Percentiles rank a stretch among this genome's conserved stretches.
These are phyloP conservation scores for Cryptococcus sp. DNA, from an alignment of 1,284 basidiomycete genomes.

Conservation along the genomic window DNA sequence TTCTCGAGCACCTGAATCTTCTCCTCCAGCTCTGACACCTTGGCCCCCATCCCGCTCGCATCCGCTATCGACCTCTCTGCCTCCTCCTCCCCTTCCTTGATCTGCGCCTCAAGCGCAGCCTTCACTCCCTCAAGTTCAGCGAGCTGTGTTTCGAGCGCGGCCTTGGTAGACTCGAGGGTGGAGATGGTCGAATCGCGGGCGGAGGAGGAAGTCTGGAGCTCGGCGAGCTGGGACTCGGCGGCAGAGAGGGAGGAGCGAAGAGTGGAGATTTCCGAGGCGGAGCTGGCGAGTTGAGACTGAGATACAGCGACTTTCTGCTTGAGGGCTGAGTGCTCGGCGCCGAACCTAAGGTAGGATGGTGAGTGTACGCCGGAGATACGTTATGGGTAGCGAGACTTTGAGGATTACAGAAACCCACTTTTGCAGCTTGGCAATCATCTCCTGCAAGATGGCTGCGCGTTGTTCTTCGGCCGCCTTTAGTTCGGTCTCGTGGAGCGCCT, in stretches of 20 bases:
- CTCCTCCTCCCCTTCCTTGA: conserved; percentile 27
- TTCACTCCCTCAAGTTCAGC: conserved; percentile 14
- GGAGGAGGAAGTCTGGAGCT: neutral
- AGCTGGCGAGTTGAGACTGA: conserved; percentile 4
- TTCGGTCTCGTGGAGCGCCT: conserved; percentile 15
- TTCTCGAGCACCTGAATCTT: conserved; percentile 23
- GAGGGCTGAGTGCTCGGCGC: conserved; percentile 14
- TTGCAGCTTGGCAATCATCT: conserved; percentile 14
- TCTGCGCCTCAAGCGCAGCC: conserved; percentile 19
- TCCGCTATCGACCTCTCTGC: conserved; percentile 24
- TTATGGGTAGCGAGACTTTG: neutral
- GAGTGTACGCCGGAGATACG: neutral
- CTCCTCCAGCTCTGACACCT: conserved; percentile 23
- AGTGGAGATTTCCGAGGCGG: conserved; percentile 1
- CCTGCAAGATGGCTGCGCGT: neutral
- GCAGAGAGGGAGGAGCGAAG: conserved; percentile 3
- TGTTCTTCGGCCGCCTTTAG: conserved; percentile 16
- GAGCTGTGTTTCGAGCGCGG: conserved; percentile 12
- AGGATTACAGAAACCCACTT: conserved; percentile 7
- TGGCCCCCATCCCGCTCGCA: conserved; percentile 6
- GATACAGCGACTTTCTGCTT: conserved; percentile 17
- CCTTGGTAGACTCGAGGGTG: neutral
- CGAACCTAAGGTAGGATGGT: neutral
- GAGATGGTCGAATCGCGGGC: neutral
- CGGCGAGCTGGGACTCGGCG: conserved; percentile 3